Base-by-base conservation (phyloP, 2,329 filamentous ascomycete species). In the Xylaria sp. region DNA sequence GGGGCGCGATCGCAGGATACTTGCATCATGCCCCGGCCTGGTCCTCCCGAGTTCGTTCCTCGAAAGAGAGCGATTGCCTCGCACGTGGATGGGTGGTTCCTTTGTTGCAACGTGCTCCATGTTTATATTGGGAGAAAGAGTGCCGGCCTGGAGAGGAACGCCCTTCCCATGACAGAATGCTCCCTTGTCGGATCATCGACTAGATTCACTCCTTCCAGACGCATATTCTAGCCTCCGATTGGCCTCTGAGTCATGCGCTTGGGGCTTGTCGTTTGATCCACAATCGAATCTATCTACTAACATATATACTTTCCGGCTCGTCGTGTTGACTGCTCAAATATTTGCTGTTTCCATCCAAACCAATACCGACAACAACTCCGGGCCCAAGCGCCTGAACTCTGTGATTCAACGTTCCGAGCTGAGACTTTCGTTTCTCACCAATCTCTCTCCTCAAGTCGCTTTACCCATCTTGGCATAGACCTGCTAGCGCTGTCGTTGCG, bases 161-260 rank as follows among this genome's bases (percentile, higher is more conserved):
- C 65, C 65, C 60, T 67, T 59, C 23, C 37, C 9, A 44, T 60
- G 62, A 67, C 59, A 52, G 13, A 54, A 43, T 35, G 19, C 25
- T 37, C 40, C 51, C 27, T 23, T 40, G 35, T 52, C 54, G 40
- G 48, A 19, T 54, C 15, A 58, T 17, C 25, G 29, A 33, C 15
- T 15, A 43, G 11, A 35, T 55, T 15, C 43, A 27, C 29, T 57
- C 29, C 54, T 54, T 57, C 21, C 25, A 55, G 21, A 53, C 49
- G 47, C 43, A 13, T 58, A n/a, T 27, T 29, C 47, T 55, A 43
- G 53, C n/a, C 55, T 56, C 55, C 56, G 48, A 67, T 66, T 67
- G 63, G 61, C 23, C 35, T 27, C 52, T 58, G 63, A 63, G 44
- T 66, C 64, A 64, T 63, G 54, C 46, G 51, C 37, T 37, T 47